phyloP scores from a whole-genome alignment of 1,284 basidiomycete genomes.

The Coriolopsis trogii region DNA sequence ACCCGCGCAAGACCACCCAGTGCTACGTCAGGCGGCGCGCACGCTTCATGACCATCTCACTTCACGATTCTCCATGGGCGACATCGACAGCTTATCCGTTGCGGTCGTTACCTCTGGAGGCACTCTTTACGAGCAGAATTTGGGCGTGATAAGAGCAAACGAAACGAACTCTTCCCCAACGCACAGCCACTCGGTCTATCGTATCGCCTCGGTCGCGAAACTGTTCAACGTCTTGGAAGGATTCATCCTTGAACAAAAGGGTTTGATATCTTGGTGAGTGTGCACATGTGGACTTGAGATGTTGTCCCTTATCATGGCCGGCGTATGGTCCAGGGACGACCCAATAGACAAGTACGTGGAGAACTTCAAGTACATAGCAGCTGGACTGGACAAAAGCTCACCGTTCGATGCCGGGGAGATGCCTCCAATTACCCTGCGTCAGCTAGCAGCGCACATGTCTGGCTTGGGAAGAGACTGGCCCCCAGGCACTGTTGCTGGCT shows the following conservation, averaged over 20 bases:
- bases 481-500: constrained; percentile 38
- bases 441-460: constrained; percentile 49
- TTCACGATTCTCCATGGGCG: constrained; percentile 6
- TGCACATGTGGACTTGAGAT: too few species aligned
- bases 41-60: constrained; percentile 6
- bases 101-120: constrained; percentile 16
- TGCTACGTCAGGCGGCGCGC: constrained; percentile 1
- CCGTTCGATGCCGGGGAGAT: constrained; percentile 1
- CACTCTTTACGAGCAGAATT: constrained; percentile 15
- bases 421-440: constrained; percentile 45
- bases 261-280: constrained; percentile 43
- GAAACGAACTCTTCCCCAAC: constrained; percentile 15
- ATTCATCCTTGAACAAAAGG: constrained; percentile 46
- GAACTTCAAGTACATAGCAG: constrained; percentile 33
- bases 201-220: constrained; percentile 49
- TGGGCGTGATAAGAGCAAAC: constrained; percentile 20
- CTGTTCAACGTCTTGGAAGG: constrained; percentile 50
- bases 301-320: not conserved
- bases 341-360: constrained; percentile 45
- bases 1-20: constrained; percentile 3
- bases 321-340: constrained; percentile 39
- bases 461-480: constrained; percentile 52
- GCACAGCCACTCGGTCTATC: constrained; percentile 16
- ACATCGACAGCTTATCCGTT: constrained; percentile 23
- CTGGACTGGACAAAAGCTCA: constrained; percentile 9